Evolutionary conservation across 2,329 filamentous ascomycete genomes (phyloP), one percentile per base, ranked within the genome.

Genomic region (Colletotrichum acutatum): DNA sequence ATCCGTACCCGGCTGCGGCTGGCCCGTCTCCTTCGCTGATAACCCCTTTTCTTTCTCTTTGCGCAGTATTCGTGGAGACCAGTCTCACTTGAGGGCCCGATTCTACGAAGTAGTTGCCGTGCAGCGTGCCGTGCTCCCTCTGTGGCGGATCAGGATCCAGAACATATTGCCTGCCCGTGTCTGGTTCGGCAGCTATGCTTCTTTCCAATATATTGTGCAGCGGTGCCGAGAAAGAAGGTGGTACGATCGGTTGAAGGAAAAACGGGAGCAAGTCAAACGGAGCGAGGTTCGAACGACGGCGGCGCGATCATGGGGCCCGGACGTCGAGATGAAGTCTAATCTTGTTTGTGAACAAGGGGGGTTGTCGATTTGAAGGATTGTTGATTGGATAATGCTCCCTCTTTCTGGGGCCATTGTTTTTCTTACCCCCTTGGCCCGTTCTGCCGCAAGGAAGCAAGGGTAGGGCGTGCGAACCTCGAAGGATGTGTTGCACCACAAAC

Each of bases 251-350:
- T 49, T 37, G 24, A 14, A 12, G 22, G 52, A 4, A 49, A 26
- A 60, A 46, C 59, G 28, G 46, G 34, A n/a, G 22, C 19, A 60
- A 11, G 42, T n/a, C 66, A 28, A 24, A 72, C 59, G 69, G 69
- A 68, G 53, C 66, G 58, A 69, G 59, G 37, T 64, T 69, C 37
- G 26, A 69, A 72, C 56, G 60, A 69, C 59, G 69, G 69, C 53
- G 58, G 65, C 56, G 28, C 54, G 32, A 34, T 46, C 66, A 65
- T 60, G 70, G 70, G 66, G 54, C 66, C 70, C 66, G 60, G 70
- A 60, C 70, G 53, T 70, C 70, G 66, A 72, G 70, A 72, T 72
- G 70, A 70, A 70, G 70, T 65, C 42, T 72, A 72, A 72, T 72
- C 70, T 70, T 42, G 52, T 57, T 65, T 52, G 16, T 49, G 30